These are phyloP conservation scores for Cornus florida DNA, from an alignment of 148 eudicot species.

Conservation along the genomic window DNA sequence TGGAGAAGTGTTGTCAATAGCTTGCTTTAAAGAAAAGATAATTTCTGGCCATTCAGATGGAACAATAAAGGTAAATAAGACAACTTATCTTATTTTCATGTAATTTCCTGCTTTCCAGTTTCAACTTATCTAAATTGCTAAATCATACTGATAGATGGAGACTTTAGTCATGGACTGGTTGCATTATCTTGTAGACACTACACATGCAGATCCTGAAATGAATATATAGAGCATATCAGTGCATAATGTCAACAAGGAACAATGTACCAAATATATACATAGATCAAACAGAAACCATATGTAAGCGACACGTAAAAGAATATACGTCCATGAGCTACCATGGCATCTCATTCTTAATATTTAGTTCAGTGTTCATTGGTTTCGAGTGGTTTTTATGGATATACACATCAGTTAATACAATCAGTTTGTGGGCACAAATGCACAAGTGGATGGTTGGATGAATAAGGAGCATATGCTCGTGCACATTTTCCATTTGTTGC, in stretches of 20 bases:
- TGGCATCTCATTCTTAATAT: no score
- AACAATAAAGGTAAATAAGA: slow-evolving; percentile 38
- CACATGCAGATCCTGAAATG: background rate
- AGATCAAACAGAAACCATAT: background rate
- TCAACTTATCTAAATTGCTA: background rate
- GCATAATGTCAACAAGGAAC: background rate
- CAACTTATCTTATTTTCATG: background rate
- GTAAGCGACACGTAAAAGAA: background rate
- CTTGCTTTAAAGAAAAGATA: slow-evolving; percentile 41
- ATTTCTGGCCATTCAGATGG: slow-evolving; percentile 61
- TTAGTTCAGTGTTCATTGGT: no score
- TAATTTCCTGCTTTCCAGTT: background rate
- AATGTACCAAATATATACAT: background rate
- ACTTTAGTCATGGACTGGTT: no score
- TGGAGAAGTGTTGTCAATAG: slow-evolving; percentile 43
- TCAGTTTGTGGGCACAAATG: no score
- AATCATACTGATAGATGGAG: no score
- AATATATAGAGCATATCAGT: background rate
- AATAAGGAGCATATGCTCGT: background rate
- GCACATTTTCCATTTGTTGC: background rate
- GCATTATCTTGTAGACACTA: no score
- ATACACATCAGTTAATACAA: no score
- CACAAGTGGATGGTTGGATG: background rate
- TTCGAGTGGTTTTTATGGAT: no score
- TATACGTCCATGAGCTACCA: background rate